Base-by-base conservation (phyloP, 1,139 yeast genomes). In the Debaryomyces singareniensis region DNA sequence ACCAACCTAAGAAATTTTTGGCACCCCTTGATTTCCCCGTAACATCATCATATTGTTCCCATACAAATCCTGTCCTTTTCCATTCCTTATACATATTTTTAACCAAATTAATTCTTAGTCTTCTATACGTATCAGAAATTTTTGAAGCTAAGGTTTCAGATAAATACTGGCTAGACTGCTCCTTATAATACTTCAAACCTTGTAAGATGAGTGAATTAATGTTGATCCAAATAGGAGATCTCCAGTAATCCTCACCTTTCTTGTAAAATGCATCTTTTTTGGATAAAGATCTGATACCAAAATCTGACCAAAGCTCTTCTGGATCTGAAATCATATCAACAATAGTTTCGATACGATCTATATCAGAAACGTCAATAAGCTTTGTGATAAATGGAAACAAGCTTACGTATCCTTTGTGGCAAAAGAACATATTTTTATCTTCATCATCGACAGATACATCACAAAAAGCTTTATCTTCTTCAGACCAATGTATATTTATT, bases 1-100 rank as follows among this genome's bases (percentile, higher is more conserved):
- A 79, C 98, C 98, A 91, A 3, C 98, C 98, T 28, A 87, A 66
- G 58, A 91, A 91, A 49, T 86, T 91, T 51, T 83, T 80, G 4
- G 91, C 93, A 5, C 97, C 87, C 44, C 75, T 75, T 1, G 89
- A 84, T 3, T 55, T 52, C 1, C 98, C 98, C 3, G 78, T 75
- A 18, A 49, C 54, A 37, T 86, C 93, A 42, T 85, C 78, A 51
- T 91, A 91, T 49, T 87, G 94, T 46, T 91, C 98, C 82, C 87
- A 91, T 4, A 86, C 86, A 49, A 71, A 84, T 0, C 96, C 96
- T 0, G 94, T 81, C 22, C 59, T 51, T 35, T 69, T 49, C 85
- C 94, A 87, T 44, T 83, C 75, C 14, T 65, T 52, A 47, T 64
- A 75, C 5, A 86, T 75, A 42, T 84, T 91, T 12, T 61, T 48